Evolutionary conservation across 129 eudicot species (phyloP), one percentile per base, ranked within the genome.

Genomic region (Centaurea solstitialis): DNA sequence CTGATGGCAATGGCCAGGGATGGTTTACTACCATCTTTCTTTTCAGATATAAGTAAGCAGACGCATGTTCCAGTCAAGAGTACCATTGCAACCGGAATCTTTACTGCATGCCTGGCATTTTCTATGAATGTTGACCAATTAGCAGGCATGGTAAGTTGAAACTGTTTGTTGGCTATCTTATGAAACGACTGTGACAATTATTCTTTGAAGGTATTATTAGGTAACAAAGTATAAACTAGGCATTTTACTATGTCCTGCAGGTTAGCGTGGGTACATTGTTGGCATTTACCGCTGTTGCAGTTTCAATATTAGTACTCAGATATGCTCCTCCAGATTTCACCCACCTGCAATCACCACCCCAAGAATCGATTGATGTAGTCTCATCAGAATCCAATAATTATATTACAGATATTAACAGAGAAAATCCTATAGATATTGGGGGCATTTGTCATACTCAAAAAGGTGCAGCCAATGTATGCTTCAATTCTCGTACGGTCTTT

Each of bases 1-100:
- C 81, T 89, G 57, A 89, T 89, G 93, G 89, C 93, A 74, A 89
- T 89, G 93, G 93, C 93, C 35, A 87, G 93, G 76, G 93, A 89
- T 78, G 93, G 93, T 69, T 80, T 89, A 85, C 67, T 89, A 65
- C 93, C 93, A 26, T 75, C 93, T 45, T 89, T 89, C 83, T 88
- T 89, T 84, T 87, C 93, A 9, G 91, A 89, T 77, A 84, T 89
- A 64, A 87, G 82, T 75, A 87, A 85, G 78, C 81, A 67, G 35
- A 82, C 93, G 1, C 91, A 89, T 68, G 93, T 89, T 78, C 93
- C 93, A 22, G 91, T 89, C 37, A 89, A 89, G 45, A 82, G 91
- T 82, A 89, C 93, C 62, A 71, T 89, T 70, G 77, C 82, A 43
- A 89, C 93, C 18, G 93, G 93, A 24, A 77, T 89, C 81, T 79